Percentiles rank a stretch among this genome's conserved stretches.
phyloP scores from a whole-genome alignment of 208 protist genomes.

The Acanthamoeba rhysodes region DNA sequence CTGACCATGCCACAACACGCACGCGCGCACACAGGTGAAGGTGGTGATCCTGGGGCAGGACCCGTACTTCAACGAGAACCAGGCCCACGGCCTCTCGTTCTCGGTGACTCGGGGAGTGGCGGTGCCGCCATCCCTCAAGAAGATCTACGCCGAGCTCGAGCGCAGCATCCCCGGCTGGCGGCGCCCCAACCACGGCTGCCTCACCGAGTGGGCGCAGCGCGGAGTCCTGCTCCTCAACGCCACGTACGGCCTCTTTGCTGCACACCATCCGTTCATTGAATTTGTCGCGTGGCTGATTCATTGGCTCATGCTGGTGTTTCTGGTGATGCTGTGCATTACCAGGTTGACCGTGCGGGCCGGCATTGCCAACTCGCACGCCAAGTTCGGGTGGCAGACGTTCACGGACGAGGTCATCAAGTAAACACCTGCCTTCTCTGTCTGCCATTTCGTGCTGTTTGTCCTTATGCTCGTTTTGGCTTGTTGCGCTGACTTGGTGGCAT shows the following conservation, averaged over 20 bases:
- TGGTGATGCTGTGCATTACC: not conserved
- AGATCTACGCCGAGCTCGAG: constrained; percentile 71
- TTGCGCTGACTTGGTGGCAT: not conserved
- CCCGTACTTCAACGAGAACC: constrained; percentile 83
- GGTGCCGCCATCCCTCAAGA: constrained; percentile 80
- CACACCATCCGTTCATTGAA: no score
- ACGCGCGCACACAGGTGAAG: constrained; percentile 58
- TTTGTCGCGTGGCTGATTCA: no score
- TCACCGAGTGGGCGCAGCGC: constrained; percentile 83
- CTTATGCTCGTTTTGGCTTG: no score
- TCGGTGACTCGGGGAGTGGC: constrained; percentile 78
- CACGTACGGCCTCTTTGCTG: not conserved
- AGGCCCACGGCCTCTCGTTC: constrained; percentile 89
- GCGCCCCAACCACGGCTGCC: constrained; percentile 74
- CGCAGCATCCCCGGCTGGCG: constrained; percentile 21
- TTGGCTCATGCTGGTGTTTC: not conserved
- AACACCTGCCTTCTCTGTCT: not conserved
- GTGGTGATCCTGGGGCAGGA: constrained; percentile 90
- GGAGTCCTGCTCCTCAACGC: constrained; percentile 66
- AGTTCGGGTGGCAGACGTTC: constrained; percentile 86
- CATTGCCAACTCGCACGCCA: constrained; percentile 81
- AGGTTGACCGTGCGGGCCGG: constrained; percentile 82
- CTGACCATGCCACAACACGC: not conserved
- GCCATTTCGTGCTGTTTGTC: no score
- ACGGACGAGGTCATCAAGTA: constrained; percentile 86